Percentiles rank a stretch among this genome's conserved stretches.
These are phyloP conservation scores for Eutrema salsugineum DNA, from an alignment of 441 rosid species.

Conservation along the genomic window DNA sequence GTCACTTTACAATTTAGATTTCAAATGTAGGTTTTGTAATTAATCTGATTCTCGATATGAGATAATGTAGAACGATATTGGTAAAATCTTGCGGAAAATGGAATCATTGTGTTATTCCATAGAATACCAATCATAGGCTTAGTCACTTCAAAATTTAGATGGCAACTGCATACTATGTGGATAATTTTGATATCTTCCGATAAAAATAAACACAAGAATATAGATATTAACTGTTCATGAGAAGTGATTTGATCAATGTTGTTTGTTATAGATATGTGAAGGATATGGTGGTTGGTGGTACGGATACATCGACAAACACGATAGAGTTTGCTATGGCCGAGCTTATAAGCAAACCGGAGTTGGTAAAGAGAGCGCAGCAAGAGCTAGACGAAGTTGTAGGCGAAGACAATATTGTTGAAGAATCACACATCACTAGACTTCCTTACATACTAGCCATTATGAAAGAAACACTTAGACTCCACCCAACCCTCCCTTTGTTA, in stretches of 20 bases:
- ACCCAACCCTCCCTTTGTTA: constrained; percentile 44
- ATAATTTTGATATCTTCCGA: no score
- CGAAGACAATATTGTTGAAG: constrained; percentile 40
- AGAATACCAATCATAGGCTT: no score
- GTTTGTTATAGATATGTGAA: constrained; percentile 2
- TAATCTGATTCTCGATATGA: background rate
- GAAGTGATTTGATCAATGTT: background rate
- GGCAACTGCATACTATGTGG: no score
- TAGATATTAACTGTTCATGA: background rate
- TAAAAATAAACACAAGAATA: no score
- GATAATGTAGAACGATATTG: no score
- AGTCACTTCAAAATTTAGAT: no score
- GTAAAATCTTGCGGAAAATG: background rate
- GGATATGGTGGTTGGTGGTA: constrained; percentile 58
- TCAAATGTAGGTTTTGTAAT: background rate
- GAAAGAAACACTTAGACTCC: constrained; percentile 50
- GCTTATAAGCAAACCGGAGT: constrained; percentile 35
- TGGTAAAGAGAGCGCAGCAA: constrained; percentile 31
- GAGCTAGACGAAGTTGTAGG: constrained; percentile 50
- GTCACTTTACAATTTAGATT: background rate
- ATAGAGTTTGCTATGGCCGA: constrained; percentile 47
- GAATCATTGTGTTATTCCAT: no score
- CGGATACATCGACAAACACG: constrained; percentile 40
- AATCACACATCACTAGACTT: constrained; percentile 42
- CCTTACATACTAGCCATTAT: constrained; percentile 40